A percentile compares a stretch with the other conserved stretches of the same genome.
Conservation (phyloP, 1,284 basidiomycete genomes). For the Ceratobasidium sp. region DNA sequence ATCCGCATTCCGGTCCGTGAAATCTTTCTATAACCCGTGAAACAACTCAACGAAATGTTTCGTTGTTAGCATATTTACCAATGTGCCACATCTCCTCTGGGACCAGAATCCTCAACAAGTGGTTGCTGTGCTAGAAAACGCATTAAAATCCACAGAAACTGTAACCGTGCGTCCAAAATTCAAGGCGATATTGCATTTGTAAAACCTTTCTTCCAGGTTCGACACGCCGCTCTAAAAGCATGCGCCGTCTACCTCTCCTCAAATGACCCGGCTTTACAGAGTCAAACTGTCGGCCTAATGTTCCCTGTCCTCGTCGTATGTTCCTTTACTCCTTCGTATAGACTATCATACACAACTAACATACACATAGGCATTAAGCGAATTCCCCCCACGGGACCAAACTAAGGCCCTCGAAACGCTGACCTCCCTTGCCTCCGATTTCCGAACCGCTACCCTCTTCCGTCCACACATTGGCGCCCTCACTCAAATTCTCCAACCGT, state of each 20-base stretch:
- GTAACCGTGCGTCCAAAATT: slow-evolving; percentile 61
- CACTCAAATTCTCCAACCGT: slow-evolving; percentile 19
- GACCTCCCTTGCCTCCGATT: slow-evolving; percentile 71
- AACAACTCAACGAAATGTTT: neutral
- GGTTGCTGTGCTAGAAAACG: slow-evolving; percentile 68
- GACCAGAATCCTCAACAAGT: slow-evolving; percentile 76
- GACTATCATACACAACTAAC: neutral
- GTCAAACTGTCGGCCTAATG: slow-evolving; percentile 66
- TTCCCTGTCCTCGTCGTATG: slow-evolving; percentile 68
- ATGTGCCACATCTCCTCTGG: slow-evolving; percentile 59
- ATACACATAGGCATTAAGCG: slow-evolving; percentile 21
- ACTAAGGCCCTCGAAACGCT: slow-evolving; percentile 58
- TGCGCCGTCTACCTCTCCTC: slow-evolving; percentile 70
- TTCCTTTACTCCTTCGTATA: neutral
- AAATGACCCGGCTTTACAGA: slow-evolving; percentile 65
- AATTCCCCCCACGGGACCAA: slow-evolving; percentile 23
- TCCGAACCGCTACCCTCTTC: slow-evolving; percentile 60
- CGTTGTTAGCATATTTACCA: slow-evolving; percentile 63
- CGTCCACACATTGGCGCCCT: slow-evolving; percentile 64
- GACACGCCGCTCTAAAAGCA: slow-evolving; percentile 68
- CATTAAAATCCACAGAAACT: slow-evolving; percentile 69
- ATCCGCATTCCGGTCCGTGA: slow-evolving; percentile 61
- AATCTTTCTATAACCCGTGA: neutral
- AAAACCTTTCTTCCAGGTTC: slow-evolving; percentile 57
- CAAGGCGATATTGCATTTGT: neutral